phyloP scores from a whole-genome alignment of 1,284 basidiomycete species.

The Papiliotrema flavescens region DNA sequence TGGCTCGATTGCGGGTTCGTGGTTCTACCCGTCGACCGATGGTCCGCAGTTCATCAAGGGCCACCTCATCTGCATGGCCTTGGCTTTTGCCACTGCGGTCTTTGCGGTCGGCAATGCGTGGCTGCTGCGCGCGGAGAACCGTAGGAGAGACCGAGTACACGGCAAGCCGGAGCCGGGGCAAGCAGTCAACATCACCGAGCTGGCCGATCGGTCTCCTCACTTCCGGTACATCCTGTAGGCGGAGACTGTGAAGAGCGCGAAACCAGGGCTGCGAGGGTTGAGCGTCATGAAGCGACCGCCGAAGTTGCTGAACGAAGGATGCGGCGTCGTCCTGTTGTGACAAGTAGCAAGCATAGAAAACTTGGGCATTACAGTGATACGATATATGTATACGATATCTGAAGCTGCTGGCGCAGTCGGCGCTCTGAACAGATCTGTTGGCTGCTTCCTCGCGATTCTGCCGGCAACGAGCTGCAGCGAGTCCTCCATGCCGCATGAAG shows the following conservation, averaged over 20 bases:
- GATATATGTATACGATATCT: not conserved
- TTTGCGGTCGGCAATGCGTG: not conserved
- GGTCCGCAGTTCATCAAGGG: not conserved
- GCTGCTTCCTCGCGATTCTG: too few relatives aligned
- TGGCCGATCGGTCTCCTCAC: not conserved
- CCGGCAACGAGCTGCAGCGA: too few relatives aligned
- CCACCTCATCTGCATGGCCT: not conserved
- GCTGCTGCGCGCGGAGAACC: not conserved
- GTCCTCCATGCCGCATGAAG: too few relatives aligned
- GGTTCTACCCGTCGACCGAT: conserved; percentile 2
- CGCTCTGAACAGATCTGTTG: too few relatives aligned
- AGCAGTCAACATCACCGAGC: conserved; percentile 2
- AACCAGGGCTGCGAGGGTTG: too few relatives aligned
- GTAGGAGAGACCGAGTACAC: not conserved
- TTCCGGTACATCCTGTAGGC: conserved; percentile 1
- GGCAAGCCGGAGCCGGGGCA: not conserved
- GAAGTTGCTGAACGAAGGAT: too few relatives aligned
- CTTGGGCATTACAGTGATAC: not conserved
- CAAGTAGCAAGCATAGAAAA: not conserved
- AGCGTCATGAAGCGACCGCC: too few relatives aligned
- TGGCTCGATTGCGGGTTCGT: conserved; percentile 1
- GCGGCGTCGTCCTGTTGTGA: not conserved
- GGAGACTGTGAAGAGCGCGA: too few relatives aligned
- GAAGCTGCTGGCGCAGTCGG: too few relatives aligned
- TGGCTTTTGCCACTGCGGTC: not conserved